Conservation (phyloP, 768 basidiomycete species). For the Chlorophyllum brunneum region DNA sequence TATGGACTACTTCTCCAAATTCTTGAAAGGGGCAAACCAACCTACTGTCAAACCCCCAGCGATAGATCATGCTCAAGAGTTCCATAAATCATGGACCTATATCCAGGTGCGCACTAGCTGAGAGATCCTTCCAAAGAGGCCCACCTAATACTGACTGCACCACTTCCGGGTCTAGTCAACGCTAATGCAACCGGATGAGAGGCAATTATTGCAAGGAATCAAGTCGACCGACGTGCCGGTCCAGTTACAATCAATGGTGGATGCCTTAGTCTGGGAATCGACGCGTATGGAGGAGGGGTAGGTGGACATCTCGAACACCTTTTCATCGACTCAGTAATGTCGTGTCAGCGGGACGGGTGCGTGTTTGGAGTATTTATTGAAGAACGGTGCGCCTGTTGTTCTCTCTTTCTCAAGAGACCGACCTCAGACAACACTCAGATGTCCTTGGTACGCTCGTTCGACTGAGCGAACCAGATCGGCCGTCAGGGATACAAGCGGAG, state of each 20-base stretch:
- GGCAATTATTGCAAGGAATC: slow-evolving; percentile 81
- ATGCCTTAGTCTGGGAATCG: slow-evolving; percentile 83
- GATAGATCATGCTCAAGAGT: slow-evolving; percentile 69
- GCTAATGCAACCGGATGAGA: slow-evolving; percentile 84
- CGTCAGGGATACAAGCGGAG: slow-evolving; percentile 87
- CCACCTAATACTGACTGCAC: background rate
- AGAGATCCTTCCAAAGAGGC: background rate
- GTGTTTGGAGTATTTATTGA: slow-evolving; percentile 88
- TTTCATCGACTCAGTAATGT: slow-evolving; percentile 8
- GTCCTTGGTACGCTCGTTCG: slow-evolving; percentile 81
- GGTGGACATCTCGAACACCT: slow-evolving; percentile 25
- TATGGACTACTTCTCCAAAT: slow-evolving; percentile 89
- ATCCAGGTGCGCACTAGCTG: slow-evolving; percentile 51
- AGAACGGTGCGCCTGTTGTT: slow-evolving; percentile 57
- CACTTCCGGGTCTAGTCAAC: slow-evolving; percentile 53
- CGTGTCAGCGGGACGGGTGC: slow-evolving; percentile 71
- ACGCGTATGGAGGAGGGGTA: slow-evolving; percentile 85
- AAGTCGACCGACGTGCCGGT: slow-evolving; percentile 75
- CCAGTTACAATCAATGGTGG: slow-evolving; percentile 75
- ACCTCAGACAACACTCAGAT: slow-evolving; percentile 41
- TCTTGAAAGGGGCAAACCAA: slow-evolving; percentile 48
- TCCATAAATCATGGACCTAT: slow-evolving; percentile 70
- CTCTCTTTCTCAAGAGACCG: background rate
- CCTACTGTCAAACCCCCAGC: slow-evolving; percentile 39
- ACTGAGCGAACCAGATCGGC: slow-evolving; percentile 81